These are phyloP conservation scores for Candida berthetii DNA, from an alignment of 805 yeast genomes.

Conservation along the genomic window DNA sequence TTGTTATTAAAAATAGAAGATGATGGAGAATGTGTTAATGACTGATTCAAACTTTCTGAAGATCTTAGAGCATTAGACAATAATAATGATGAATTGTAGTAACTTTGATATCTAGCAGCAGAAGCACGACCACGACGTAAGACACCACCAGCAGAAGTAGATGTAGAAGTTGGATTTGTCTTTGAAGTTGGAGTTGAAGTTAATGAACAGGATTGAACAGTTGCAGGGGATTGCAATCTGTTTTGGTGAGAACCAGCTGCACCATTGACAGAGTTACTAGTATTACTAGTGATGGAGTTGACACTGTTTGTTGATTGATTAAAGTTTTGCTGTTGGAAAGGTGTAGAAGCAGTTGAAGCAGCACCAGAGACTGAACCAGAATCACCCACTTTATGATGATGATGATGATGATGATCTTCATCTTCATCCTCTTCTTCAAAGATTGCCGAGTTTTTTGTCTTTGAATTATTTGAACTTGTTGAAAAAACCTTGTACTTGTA, in stretches of 20 bases:
- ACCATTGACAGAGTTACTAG: conserved; percentile 4
- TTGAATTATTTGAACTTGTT: neutral
- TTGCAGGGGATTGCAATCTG: conserved; percentile 2
- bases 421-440: conserved; percentile 26
- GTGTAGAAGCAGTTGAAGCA: conserved; percentile 7
- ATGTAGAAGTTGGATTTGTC: conserved; percentile 7
- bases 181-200: conserved; percentile 15
- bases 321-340: conserved; percentile 3
- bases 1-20: conserved; percentile 7
- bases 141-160: too few relatives aligned
- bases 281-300: conserved; percentile 5
- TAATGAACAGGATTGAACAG: too few relatives aligned
- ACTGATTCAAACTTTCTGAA: conserved; percentile 22
- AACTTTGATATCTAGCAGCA: conserved; percentile 44
- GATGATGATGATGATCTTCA: conserved; percentile 9
- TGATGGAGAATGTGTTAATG: neutral
- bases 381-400: too few relatives aligned
- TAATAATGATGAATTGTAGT: conserved; percentile 37
- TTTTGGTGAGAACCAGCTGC: too few relatives aligned
- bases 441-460: conserved; percentile 19
- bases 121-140: conserved; percentile 30
- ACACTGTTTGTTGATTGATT: conserved; percentile 16
- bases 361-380: conserved; percentile 8
- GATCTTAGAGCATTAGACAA: conserved; percentile 40
- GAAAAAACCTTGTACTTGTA: conserved; percentile 11